These are phyloP conservation scores for Malassezia caprae DNA, from an alignment of 1,284 basidiomycete species.

Conservation along the genomic window DNA sequence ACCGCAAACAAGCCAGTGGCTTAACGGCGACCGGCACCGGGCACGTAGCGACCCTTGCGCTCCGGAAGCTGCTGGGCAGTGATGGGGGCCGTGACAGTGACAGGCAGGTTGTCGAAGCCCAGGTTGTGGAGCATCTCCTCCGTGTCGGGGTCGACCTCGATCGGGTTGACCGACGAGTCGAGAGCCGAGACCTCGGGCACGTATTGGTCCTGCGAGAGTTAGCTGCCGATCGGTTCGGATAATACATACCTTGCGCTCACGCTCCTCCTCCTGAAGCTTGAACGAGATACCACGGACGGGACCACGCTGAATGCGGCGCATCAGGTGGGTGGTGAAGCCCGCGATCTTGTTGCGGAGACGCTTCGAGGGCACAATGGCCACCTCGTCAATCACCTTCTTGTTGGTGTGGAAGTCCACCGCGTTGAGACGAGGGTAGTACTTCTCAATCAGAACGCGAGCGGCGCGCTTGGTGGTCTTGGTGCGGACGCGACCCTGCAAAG, in stretches of 20 bases:
- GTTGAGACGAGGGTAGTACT: constrained; percentile 62
- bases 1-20: neutral
- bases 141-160: constrained; percentile 49
- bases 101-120: constrained; percentile 47
- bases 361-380: constrained; percentile 95
- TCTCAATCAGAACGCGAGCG: constrained; percentile 97
- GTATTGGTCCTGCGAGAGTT: constrained; percentile 39
- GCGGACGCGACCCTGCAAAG: constrained; percentile 81
- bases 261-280: constrained; percentile 99
- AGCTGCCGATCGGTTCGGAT: neutral
- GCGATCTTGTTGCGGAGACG: constrained; percentile 99
- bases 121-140: constrained; percentile 46
- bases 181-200: constrained; percentile 48
- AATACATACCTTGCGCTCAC: constrained; percentile 72
- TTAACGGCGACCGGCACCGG: constrained; percentile 46
- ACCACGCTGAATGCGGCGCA: constrained; percentile 99
- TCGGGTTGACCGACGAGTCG: constrained; percentile 40
- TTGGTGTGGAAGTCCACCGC: constrained; percentile 60
- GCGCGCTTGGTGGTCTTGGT: constrained; percentile 99
- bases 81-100: constrained; percentile 44
- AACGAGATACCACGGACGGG: constrained; percentile 99
- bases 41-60: constrained; percentile 44
- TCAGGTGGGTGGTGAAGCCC: constrained; percentile 98
- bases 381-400: constrained; percentile 90
- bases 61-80: constrained; percentile 41